Conservation (phyloP, 2,329 filamentous ascomycete genomes). For the Colletotrichum sp. region DNA sequence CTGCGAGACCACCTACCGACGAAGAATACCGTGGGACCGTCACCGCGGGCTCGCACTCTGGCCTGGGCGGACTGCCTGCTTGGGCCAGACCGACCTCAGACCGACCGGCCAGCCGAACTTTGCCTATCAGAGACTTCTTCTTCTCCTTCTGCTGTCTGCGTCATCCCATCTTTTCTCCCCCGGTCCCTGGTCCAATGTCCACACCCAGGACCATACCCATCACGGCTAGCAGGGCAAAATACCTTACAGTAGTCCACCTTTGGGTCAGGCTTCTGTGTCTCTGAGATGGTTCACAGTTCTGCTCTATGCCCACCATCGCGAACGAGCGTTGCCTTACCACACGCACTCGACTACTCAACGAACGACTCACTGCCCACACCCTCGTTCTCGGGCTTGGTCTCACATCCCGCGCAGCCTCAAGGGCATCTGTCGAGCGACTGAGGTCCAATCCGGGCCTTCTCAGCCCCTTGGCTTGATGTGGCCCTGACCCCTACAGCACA, state of each 20-base stretch:
- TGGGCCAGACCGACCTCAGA: background rate
- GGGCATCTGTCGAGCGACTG: background rate
- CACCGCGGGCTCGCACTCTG: background rate
- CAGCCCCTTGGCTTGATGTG: background rate
- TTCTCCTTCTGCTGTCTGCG: background rate
- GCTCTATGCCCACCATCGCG: background rate
- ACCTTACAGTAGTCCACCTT: background rate
- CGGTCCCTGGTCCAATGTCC: background rate
- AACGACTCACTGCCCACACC: background rate
- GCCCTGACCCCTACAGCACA: background rate
- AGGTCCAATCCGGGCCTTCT: background rate
- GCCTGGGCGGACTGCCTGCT: background rate
- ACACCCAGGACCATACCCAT: background rate
- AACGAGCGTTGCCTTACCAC: background rate
- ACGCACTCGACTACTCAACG: background rate
- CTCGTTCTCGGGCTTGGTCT: background rate
- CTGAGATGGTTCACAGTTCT: background rate
- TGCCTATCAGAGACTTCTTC: background rate
- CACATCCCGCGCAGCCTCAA: conserved; percentile 9
- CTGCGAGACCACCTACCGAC: background rate
- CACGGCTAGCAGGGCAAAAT: background rate
- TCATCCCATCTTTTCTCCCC: conserved; percentile 6
- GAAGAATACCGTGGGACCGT: background rate
- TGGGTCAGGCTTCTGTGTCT: background rate
- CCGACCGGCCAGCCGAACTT: background rate